Evolutionary conservation across 2,329 filamentous ascomycete genomes (phyloP).

Genomic region (Trichoderma endophyticum): DNA sequence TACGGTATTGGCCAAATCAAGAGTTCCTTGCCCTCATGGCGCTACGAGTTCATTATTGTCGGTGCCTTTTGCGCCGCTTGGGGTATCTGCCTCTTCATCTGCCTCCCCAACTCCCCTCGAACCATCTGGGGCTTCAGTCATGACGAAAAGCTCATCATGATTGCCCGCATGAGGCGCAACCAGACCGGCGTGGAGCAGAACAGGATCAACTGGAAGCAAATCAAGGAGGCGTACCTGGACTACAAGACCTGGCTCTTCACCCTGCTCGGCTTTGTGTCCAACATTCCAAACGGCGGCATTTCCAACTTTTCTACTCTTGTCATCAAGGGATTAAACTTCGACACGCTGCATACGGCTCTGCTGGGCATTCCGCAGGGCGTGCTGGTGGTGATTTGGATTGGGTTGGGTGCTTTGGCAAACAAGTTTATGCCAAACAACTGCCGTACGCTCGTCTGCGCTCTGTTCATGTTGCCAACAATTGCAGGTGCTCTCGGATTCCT

Average conservation of each 20-base stretch:
- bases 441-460: constrained; percentile 50
- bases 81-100: constrained; percentile 55
- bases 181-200: constrained; percentile 60
- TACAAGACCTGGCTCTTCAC: constrained; percentile 60
- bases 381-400: constrained; percentile 40
- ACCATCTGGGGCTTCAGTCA: constrained; percentile 50
- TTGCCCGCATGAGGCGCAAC: constrained; percentile 53
- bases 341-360: constrained; percentile 36
- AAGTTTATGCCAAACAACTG: constrained; percentile 42
- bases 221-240: constrained; percentile 54
- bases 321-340: constrained; percentile 56
- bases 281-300: constrained; percentile 57
- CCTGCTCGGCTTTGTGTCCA: constrained; percentile 50
- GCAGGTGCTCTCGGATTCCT: constrained; percentile 56
- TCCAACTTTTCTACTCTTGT: constrained; percentile 60
- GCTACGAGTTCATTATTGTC: constrained; percentile 67
- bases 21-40: constrained; percentile 58
- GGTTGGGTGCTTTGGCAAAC: constrained; percentile 39
- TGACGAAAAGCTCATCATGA: constrained; percentile 52
- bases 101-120: constrained; percentile 57
- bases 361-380: constrained; percentile 39
- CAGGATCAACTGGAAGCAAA: constrained; percentile 51
- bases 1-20: constrained; percentile 60
- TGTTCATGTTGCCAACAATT: constrained; percentile 59
- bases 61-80: constrained; percentile 55